phyloP scores from a whole-genome alignment of 257 asterid genomes.

The Fraxinus cuspidata region DNA sequence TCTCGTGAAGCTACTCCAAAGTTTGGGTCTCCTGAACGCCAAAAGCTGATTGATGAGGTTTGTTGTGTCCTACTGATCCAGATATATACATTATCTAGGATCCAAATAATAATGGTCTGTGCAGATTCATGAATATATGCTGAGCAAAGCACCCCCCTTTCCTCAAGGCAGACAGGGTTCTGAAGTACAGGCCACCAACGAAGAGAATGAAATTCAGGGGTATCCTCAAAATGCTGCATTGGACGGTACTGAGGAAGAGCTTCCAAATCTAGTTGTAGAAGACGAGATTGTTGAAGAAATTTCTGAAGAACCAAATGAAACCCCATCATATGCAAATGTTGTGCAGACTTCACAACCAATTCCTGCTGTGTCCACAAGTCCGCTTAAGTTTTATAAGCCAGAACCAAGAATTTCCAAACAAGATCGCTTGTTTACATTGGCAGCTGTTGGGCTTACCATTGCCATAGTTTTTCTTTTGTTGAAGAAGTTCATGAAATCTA shows the following conservation, averaged over 20 bases:
- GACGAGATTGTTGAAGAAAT: conserved; percentile 38
- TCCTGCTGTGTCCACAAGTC: conserved; percentile 34
- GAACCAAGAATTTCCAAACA: conserved; percentile 50
- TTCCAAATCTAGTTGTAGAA: conserved; percentile 30
- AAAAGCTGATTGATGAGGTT: conserved; percentile 82
- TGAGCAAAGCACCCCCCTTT: conserved; percentile 62
- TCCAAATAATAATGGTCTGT: conserved; percentile 1
- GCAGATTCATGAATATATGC: conserved; percentile 81
- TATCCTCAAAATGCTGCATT: conserved; percentile 31
- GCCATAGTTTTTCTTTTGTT: conserved; percentile 77
- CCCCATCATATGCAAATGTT: conserved; percentile 36
- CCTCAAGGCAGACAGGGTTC: conserved; percentile 49
- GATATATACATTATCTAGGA: background rate
- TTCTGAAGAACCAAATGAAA: conserved; percentile 33
- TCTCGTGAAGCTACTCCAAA: conserved; percentile 74
- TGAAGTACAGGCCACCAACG: conserved; percentile 31
- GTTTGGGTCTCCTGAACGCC: conserved; percentile 72
- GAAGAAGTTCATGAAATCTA: conserved; percentile 86
- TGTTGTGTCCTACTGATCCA: conserved; percentile 11
- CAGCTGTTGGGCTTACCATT: conserved; percentile 76
- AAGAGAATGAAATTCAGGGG: conserved; percentile 36
- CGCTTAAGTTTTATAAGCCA: conserved; percentile 42
- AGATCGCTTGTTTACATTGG: conserved; percentile 82
- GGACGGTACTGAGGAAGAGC: conserved; percentile 40
- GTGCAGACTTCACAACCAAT: conserved; percentile 40